A percentile compares a stretch with the other conserved stretches of the same genome.
Evolutionary conservation across 1,139 yeast genomes (phyloP).

Genomic region (Suhomyces bolitotheri): DNA sequence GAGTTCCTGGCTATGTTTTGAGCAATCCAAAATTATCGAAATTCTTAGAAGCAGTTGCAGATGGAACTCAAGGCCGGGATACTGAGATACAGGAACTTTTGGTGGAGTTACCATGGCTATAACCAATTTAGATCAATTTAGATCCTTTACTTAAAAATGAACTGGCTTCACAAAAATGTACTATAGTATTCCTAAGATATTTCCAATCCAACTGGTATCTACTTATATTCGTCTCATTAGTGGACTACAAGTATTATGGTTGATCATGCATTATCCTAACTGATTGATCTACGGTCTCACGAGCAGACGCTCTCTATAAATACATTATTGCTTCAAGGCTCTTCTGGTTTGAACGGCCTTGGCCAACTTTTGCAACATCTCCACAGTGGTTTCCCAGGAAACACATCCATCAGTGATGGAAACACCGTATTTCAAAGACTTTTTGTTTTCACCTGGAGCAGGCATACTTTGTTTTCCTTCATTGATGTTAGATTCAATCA

Average conservation of each 20-base stretch:
- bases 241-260: too few relatives aligned
- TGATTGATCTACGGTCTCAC: too few relatives aligned
- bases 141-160: background rate
- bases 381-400: slow-evolving; percentile 84
- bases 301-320: slow-evolving; percentile 1
- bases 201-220: too few relatives aligned
- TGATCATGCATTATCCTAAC: too few relatives aligned
- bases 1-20: slow-evolving; percentile 42
- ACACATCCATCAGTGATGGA: slow-evolving; percentile 97
- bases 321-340: slow-evolving; percentile 20
- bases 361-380: slow-evolving; percentile 75
- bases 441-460: slow-evolving; percentile 51
- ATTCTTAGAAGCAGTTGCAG: slow-evolving; percentile 23
- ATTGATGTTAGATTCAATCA: slow-evolving; percentile 92
- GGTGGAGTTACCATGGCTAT: slow-evolving; percentile 6
- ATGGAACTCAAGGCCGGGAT: slow-evolving; percentile 1
- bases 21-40: slow-evolving; percentile 27
- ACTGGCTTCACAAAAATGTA: too few relatives aligned
- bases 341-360: slow-evolving; percentile 83
- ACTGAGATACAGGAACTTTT: background rate
- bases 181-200: too few relatives aligned
- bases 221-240: too few relatives aligned
- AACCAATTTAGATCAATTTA: background rate
- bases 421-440: slow-evolving; percentile 86
- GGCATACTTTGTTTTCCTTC: slow-evolving; percentile 93